phyloP scores from a whole-genome alignment of 73 alveolate genomes.

The Stentor coeruleus region DNA sequence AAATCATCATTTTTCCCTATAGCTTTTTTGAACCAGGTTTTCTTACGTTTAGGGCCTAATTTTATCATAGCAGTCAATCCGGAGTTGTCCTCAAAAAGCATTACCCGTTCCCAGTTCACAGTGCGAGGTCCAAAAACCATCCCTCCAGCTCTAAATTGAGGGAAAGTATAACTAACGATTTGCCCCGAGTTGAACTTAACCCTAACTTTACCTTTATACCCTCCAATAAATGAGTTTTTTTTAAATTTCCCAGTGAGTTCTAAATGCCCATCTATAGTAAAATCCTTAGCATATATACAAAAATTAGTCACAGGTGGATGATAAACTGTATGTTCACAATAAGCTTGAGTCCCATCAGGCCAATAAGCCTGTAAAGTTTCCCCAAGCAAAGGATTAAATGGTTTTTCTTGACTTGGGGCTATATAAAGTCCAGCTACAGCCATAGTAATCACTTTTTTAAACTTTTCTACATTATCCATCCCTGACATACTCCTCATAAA shows the following conservation, averaged over 20 bases:
- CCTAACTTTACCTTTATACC: too few relatives aligned
- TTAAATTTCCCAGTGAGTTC: conserved; percentile 39
- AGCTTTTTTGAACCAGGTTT: neutral
- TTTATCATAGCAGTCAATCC: neutral
- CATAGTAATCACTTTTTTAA: conserved; percentile 46
- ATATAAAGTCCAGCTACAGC: conserved; percentile 45
- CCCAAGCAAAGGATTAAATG: conserved; percentile 94
- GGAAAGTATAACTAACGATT: conserved; percentile 30
- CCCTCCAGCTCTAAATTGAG: conserved; percentile 34
- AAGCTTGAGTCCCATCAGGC: conserved; percentile 88
- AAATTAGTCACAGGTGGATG: conserved; percentile 80
- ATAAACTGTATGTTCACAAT: conserved; percentile 91
- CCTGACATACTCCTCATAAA: conserved; percentile 47
- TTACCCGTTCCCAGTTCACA: too few relatives aligned
- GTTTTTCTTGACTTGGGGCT: conserved; percentile 57
- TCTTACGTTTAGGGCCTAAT: neutral
- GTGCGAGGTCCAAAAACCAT: conserved; percentile 31
- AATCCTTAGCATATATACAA: conserved; percentile 31
- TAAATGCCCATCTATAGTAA: conserved; percentile 36
- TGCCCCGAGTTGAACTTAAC: conserved; percentile 38
- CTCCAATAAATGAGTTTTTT: conserved; percentile 33
- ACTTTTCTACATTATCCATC: conserved; percentile 50
- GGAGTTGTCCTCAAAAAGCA: conserved; percentile 31
- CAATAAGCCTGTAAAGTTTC: conserved; percentile 93
- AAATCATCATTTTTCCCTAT: conserved; percentile 8